These are phyloP conservation scores for Xylariaceae sp. DNA, from an alignment of 2,329 filamentous ascomycete species.

Conservation along the genomic window DNA sequence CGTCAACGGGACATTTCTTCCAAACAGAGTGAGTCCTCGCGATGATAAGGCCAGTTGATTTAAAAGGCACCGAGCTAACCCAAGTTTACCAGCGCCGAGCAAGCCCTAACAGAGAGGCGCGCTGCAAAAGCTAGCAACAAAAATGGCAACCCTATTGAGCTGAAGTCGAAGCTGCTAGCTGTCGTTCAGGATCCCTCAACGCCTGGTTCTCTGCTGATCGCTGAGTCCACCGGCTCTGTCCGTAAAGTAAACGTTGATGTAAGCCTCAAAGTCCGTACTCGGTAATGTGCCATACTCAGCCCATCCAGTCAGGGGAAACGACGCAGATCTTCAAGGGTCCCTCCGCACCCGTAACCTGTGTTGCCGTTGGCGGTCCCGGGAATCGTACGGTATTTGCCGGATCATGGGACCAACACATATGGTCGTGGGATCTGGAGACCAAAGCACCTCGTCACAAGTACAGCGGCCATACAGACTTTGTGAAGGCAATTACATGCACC, in stretches of 20 bases:
- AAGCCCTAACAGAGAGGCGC: conserved; percentile 52
- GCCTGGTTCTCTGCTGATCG: conserved; percentile 61
- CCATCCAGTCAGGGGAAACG: conserved; percentile 36
- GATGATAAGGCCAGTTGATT: background rate
- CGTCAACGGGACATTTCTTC: conserved; percentile 79
- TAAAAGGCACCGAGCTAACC: conserved; percentile 33
- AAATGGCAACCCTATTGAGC: conserved; percentile 70
- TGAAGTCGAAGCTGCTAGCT: conserved; percentile 83
- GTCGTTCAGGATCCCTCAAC: conserved; percentile 62
- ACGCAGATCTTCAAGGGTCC: conserved; percentile 63
- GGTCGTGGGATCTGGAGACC: conserved; percentile 69
- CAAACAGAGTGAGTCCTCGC: conserved; percentile 68
- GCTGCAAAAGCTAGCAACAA: conserved; percentile 68
- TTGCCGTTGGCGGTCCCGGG: conserved; percentile 57
- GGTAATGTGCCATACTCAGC: conserved; percentile 8
- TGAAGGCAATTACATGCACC: conserved; percentile 69
- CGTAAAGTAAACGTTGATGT: conserved; percentile 72
- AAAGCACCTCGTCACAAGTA: conserved; percentile 53
- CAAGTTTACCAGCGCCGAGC: conserved; percentile 41
- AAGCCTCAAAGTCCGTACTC: conserved; percentile 23
- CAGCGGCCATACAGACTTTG: conserved; percentile 81
- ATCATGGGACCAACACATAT: conserved; percentile 90
- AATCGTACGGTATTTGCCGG: conserved; percentile 69
- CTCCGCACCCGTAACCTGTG: conserved; percentile 70
- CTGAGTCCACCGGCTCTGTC: conserved; percentile 79